These are phyloP conservation scores for Colletotrichum sp. DNA, from an alignment of 2,329 filamentous ascomycete species.

Conservation along the genomic window DNA sequence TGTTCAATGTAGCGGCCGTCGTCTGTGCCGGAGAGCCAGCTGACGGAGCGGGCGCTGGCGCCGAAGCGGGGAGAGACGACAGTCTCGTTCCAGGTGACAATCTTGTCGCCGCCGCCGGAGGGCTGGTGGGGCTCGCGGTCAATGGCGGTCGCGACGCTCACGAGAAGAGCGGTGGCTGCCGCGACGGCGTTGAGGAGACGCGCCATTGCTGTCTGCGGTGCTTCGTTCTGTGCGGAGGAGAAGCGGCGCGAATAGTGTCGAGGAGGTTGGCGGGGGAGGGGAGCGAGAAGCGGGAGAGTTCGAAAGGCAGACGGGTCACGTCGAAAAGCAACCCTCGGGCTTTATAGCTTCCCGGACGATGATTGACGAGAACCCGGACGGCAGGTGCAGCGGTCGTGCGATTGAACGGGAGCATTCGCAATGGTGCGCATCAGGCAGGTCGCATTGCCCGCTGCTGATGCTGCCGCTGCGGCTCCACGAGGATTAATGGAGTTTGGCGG, in stretches of 20 bases:
- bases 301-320: not conserved
- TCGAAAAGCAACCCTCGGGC: not conserved
- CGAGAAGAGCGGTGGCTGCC: constrained; percentile 7
- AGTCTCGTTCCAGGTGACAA: constrained; percentile 67
- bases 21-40: constrained; percentile 62
- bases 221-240: not conserved
- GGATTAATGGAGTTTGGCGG: not conserved
- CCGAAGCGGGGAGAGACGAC: constrained; percentile 50
- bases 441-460: not conserved
- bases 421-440: not conserved
- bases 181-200: constrained; percentile 10
- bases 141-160: constrained; percentile 35
- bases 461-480: not conserved
- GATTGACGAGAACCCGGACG: not conserved
- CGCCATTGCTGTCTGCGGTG: not conserved
- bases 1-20: constrained; percentile 68
- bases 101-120: constrained; percentile 58
- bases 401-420: not conserved
- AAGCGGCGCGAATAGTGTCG: not conserved
- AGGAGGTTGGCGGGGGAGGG: not conserved
- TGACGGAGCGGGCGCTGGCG: constrained; percentile 51
- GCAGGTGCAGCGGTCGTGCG: not conserved
- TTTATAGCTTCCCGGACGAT: not conserved
- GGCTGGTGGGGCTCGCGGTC: constrained; percentile 61
- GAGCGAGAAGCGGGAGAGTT: not conserved